A percentile compares a stretch with the other conserved stretches of the same genome.
These are phyloP conservation scores for Amaranthus cruentus DNA, from an alignment of 148 eudicot species.

Conservation along the genomic window DNA sequence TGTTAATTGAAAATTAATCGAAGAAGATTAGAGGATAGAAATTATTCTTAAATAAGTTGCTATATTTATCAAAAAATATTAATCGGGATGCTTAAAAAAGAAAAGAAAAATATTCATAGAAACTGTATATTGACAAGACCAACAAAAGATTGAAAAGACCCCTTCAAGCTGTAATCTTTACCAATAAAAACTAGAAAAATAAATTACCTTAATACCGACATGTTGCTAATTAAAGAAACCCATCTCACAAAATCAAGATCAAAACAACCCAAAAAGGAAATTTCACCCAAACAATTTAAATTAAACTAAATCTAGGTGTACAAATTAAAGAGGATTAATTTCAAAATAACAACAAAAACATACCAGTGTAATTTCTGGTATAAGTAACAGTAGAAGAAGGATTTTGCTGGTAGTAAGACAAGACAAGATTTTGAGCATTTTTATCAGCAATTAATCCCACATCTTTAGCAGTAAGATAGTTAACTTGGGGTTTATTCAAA, in stretches of 20 bases:
- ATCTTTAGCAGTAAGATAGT: conserved; percentile 30
- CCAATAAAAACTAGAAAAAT: neutral
- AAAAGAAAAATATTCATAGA: neutral
- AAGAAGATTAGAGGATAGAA: neutral
- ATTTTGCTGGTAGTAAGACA: conserved; percentile 32
- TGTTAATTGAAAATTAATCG: conserved; percentile 11
- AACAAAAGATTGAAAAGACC: conserved; percentile 15
- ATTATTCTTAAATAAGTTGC: conserved; percentile 12
- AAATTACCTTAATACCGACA: neutral
- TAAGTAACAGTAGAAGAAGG: conserved; percentile 2
- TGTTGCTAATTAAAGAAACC: conserved; percentile 4
- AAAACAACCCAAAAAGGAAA: conserved; percentile 18
- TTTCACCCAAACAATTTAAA: neutral
- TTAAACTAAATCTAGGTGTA: neutral
- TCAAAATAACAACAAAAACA: neutral
- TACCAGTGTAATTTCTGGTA: conserved; percentile 38
- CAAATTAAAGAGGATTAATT: neutral
- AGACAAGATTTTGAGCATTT: conserved; percentile 27
- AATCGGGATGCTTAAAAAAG: neutral
- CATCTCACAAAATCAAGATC: conserved; percentile 21
- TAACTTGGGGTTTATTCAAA: conserved; percentile 30
- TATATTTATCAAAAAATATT: neutral
- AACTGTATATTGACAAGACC: conserved; percentile 27
- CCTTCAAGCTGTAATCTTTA: conserved; percentile 11
- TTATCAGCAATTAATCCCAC: conserved; percentile 22